These are phyloP conservation scores for Venustampulla echinocandica DNA, from an alignment of 495 filamentous ascomycete species.

Conservation along the genomic window DNA sequence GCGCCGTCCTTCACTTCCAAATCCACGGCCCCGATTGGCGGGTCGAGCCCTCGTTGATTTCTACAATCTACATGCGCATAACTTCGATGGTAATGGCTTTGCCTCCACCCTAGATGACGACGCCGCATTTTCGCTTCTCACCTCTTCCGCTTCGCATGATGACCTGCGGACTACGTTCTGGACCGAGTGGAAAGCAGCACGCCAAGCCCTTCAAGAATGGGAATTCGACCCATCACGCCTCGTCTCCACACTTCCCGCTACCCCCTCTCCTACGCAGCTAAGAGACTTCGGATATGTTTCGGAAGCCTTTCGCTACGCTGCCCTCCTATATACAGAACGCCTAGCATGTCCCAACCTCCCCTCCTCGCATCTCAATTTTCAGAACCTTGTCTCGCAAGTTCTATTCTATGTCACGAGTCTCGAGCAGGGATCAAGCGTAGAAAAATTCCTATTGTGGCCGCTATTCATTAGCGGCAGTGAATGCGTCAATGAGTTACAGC, in stretches of 20 bases:
- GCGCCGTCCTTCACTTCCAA: conserved; percentile 24
- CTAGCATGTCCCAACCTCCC: conserved; percentile 71
- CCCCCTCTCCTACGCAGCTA: conserved; percentile 36
- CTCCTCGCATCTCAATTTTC: conserved; percentile 69
- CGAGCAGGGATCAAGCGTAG: conserved; percentile 51
- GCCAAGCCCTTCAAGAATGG: conserved; percentile 71
- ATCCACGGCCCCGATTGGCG: conserved; percentile 26
- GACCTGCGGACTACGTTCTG: conserved; percentile 60
- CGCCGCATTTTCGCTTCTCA: conserved; percentile 12
- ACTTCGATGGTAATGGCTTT: conserved; percentile 59
- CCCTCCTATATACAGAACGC: conserved; percentile 84
- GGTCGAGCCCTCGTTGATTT: conserved; percentile 36
- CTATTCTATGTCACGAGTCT: conserved; percentile 75
- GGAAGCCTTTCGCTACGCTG: conserved; percentile 83
- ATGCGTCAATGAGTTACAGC: conserved; percentile 75
- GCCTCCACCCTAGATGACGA: conserved; percentile 35
- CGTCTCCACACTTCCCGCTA: conserved; percentile 33
- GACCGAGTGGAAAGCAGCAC: conserved; percentile 77
- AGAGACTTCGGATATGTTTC: conserved; percentile 55
- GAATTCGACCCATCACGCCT: conserved; percentile 52
- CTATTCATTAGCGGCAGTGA: conserved; percentile 87
- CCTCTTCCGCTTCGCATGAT: conserved; percentile 27
- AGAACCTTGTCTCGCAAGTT: conserved; percentile 70
- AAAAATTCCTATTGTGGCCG: conserved; percentile 92
- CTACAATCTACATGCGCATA: conserved; percentile 46